Evolutionary conservation across 2,329 filamentous ascomycete genomes (phyloP).

Genomic region (Alternaria sp.): DNA sequence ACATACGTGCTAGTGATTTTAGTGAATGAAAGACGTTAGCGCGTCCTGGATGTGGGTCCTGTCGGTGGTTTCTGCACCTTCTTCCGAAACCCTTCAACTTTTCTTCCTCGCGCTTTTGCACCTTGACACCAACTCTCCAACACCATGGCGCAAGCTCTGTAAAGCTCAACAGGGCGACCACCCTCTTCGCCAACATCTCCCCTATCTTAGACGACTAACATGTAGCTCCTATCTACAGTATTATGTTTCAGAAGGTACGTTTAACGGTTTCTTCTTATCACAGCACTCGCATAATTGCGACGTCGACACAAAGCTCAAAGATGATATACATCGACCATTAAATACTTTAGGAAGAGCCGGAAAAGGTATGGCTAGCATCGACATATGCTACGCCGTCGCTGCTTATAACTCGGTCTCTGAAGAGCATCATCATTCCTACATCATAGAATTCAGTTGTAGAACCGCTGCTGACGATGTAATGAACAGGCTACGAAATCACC

Average conservation of each 20-base stretch:
- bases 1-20: neutral
- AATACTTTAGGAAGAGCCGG: constrained; percentile 61
- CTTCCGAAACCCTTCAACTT: constrained; percentile 12
- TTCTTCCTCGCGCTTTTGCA: constrained; percentile 10
- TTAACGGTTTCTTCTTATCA: constrained; percentile 4
- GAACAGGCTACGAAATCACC: neutral
- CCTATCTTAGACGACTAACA: neutral
- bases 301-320: constrained; percentile 29
- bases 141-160: neutral
- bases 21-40: constrained; percentile 11
- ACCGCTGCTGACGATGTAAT: constrained; percentile 9
- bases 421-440: constrained; percentile 27
- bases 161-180: too few species aligned
- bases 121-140: neutral
- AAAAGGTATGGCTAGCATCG: constrained; percentile 61
- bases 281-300: constrained; percentile 12
- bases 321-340: constrained; percentile 51
- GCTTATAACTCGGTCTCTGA: constrained; percentile 60
- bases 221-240: neutral
- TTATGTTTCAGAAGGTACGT: constrained; percentile 18
- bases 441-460: neutral
- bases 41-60: constrained; percentile 10
- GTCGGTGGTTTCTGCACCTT: constrained; percentile 8
- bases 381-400: constrained; percentile 59
- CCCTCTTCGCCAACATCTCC: neutral